Base-by-base conservation (phyloP, 129 eudicot genomes). In the Chrysanthemum makinoi region DNA sequence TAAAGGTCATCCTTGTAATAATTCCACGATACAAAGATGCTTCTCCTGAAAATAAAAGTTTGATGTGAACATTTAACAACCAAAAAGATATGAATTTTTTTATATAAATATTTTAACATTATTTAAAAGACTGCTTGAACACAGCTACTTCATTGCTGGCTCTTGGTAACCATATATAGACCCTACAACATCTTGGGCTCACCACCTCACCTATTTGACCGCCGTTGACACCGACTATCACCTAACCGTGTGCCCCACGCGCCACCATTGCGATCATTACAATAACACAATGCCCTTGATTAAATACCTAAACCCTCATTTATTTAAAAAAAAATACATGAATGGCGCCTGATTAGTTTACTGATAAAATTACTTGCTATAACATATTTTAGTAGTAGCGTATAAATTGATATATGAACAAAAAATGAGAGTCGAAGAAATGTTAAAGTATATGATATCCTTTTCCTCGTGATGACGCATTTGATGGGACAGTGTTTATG, bases 91-190 rank as follows among this genome's bases (percentile, higher is more conserved):
- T 35, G 2, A 6, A 10, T 53, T 33, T 4, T 4, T 18, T 12
- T 58, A 55, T 10, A 7, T 18, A 39, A 54, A 61, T 62, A 66
- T 72, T 17, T 10, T 30, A 30, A 30, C 35, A 30, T 3, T 30
- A 30, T 30, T 30, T 6, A 70, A 61, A 77, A 70, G 39, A 50
- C 72, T 77, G 72, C 46, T 9, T 77, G 50, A 18, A 77, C 62
- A 77, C 77, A 77, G 77, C 81, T 77, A 53, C 81, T 77, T 65
- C 81, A 53, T 70, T 77, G 81, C 81, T 77, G 81, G 81, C 77
- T 70, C 67, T 22, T 63, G 66, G 44, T 35, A 51, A 51, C 76
- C 76, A 58, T 50, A 50, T 50, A 62, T 63, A 70, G 75, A 52
- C 76, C 81, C 81, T 77, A 77, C 81, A 63, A 77, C 81, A 63